phyloP scores from a whole-genome alignment of 805 yeast species.

The Barnettozyma sp. region DNA sequence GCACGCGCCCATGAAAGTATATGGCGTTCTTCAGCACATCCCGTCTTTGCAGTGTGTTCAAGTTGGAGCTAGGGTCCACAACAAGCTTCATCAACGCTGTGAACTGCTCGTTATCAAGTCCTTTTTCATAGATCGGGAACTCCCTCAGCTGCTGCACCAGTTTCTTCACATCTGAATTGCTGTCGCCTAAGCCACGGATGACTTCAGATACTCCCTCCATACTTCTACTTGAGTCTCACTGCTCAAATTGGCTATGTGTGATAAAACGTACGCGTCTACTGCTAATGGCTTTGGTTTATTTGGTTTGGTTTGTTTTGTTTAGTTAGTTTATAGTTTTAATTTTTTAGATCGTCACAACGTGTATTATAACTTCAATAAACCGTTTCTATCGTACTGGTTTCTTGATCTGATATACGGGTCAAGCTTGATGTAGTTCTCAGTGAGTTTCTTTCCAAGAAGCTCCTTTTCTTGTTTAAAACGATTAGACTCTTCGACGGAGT shows the following conservation, averaged over 20 bases:
- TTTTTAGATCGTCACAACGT: too few relatives aligned
- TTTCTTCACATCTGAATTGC: background rate
- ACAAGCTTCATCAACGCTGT: slow-evolving; percentile 5
- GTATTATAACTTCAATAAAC: too few relatives aligned
- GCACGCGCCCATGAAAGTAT: slow-evolving; percentile 26
- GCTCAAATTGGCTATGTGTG: too few relatives aligned
- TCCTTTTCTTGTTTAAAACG: slow-evolving; percentile 48
- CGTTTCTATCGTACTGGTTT: slow-evolving; percentile 75
- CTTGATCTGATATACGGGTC: slow-evolving; percentile 83
- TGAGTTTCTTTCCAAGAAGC: slow-evolving; percentile 42
- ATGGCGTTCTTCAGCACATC: slow-evolving; percentile 24
- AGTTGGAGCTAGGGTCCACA: slow-evolving; percentile 7
- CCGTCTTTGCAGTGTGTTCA: slow-evolving; percentile 3
- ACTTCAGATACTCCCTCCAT: background rate
- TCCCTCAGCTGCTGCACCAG: slow-evolving; percentile 2
- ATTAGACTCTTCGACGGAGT: slow-evolving; percentile 42
- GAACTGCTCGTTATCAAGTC: slow-evolving; percentile 12
- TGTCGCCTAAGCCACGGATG: background rate
- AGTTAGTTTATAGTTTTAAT: too few relatives aligned
- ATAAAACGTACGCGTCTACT: too few relatives aligned
- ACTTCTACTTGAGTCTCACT: too few relatives aligned
- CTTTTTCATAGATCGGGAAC: slow-evolving; percentile 5
- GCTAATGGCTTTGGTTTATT: too few relatives aligned
- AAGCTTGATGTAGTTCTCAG: slow-evolving; percentile 55
- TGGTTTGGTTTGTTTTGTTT: too few relatives aligned